Conservation (phyloP, 176 grass and related monocot species). For the Metroxylon sagu region DNA sequence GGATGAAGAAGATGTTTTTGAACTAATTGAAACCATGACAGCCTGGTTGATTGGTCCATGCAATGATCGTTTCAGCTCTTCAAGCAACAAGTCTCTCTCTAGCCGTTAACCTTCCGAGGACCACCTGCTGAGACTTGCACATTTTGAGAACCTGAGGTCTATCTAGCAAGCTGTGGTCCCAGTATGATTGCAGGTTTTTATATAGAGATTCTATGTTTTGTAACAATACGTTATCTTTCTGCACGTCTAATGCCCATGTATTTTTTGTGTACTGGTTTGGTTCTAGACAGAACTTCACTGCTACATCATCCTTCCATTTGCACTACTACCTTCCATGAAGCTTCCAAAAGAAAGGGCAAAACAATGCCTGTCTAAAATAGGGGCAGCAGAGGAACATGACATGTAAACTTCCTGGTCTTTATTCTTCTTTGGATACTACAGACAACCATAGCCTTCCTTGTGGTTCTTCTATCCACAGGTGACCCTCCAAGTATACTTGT, state of each 20-base stretch:
- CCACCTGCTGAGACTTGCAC: background rate
- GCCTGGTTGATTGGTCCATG: background rate
- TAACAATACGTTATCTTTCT: no score
- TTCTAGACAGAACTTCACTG: background rate
- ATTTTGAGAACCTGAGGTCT: background rate
- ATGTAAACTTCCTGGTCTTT: background rate
- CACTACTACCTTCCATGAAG: background rate
- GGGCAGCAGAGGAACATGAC: background rate
- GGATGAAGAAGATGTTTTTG: background rate
- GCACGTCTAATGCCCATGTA: no score
- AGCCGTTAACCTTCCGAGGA: background rate
- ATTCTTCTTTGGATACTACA: background rate
- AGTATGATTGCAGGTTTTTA: background rate
- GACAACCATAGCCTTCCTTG: background rate
- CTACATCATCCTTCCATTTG: background rate
- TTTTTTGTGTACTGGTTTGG: no score
- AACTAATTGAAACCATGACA: conserved; percentile 6
- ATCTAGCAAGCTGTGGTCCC: background rate
- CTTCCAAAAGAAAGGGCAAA: no score
- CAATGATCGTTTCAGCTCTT: background rate
- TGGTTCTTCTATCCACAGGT: background rate
- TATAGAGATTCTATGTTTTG: no score
- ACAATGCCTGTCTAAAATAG: background rate
- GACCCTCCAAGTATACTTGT: background rate
- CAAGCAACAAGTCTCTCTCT: background rate